phyloP scores from a whole-genome alignment of 306 rosid species.

The Hippophae tibetana region DNA sequence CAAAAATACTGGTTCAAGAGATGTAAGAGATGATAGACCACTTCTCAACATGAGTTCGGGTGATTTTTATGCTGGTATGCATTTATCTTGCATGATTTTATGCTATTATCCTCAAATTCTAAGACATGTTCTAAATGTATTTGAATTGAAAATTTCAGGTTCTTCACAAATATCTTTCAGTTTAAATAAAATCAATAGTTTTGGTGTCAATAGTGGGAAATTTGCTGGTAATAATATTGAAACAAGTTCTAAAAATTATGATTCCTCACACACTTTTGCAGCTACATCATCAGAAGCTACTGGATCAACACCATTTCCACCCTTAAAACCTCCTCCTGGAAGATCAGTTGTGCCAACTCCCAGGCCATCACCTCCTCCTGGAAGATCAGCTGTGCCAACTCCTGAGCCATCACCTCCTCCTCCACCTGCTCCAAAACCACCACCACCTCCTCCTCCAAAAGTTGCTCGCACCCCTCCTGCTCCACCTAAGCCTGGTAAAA shows the following conservation, averaged over 20 bases:
- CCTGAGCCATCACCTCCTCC: constrained; percentile 30
- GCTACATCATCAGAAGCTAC: constrained; percentile 23
- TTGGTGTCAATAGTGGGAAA: constrained; percentile 16
- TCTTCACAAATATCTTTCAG: constrained; percentile 42
- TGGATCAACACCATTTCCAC: constrained; percentile 23
- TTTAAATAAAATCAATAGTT: constrained; percentile 21
- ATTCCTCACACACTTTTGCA: constrained; percentile 19
- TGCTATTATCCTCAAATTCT: constrained; percentile 4
- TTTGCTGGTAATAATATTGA: constrained; percentile 15
- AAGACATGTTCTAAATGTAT: constrained; percentile 12
- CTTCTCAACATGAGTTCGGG: constrained; percentile 32
- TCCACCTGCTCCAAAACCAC: constrained; percentile 19
- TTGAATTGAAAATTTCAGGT: constrained; percentile 30
- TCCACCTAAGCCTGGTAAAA: constrained; percentile 49
- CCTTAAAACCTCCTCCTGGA: constrained; percentile 40
- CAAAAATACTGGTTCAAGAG: constrained; percentile 17
- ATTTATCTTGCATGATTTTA: background rate
- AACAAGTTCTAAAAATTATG: constrained; percentile 22
- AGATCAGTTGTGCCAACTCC: constrained; percentile 37
- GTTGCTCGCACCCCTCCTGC: constrained; percentile 42
- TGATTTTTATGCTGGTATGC: constrained; percentile 46
- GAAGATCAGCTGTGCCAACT: background rate
- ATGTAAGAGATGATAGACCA: constrained; percentile 38
- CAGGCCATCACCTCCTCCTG: constrained; percentile 14
- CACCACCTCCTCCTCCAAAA: constrained; percentile 27